These are phyloP conservation scores for Nothophoma quercina DNA, from an alignment of 2,329 filamentous ascomycete genomes.

Conservation along the genomic window DNA sequence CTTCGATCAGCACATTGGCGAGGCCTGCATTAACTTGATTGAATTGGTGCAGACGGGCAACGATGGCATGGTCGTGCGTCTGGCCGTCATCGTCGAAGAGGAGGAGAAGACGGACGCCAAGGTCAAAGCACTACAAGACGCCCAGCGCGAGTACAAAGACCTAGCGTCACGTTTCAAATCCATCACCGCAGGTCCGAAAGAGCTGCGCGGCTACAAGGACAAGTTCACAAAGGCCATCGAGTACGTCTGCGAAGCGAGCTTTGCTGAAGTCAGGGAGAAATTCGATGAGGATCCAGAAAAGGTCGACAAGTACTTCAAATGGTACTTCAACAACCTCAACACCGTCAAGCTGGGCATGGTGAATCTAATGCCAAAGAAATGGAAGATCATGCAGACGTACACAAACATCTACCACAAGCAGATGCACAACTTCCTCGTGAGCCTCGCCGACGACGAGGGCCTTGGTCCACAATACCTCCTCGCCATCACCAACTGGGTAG, in stretches of 20 bases:
- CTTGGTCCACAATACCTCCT: constrained; percentile 88
- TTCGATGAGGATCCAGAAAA: constrained; percentile 85
- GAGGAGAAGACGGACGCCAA: constrained; percentile 97
- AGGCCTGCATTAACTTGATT: constrained; percentile 89
- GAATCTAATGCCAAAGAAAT: constrained; percentile 90
- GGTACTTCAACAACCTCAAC: constrained; percentile 98
- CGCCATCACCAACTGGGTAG: constrained; percentile 91
- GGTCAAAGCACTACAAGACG: constrained; percentile 89
- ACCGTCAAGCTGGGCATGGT: constrained; percentile 94
- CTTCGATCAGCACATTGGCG: constrained; percentile 94
- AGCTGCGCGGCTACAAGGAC: constrained; percentile 93
- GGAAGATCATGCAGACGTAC: constrained; percentile 93
- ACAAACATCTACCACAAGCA: constrained; percentile 88
- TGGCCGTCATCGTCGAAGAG: constrained; percentile 91
- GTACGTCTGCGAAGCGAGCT: constrained; percentile 75
- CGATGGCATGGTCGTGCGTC: constrained; percentile 84
- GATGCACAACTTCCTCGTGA: constrained; percentile 93
- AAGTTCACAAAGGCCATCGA: constrained; percentile 87
- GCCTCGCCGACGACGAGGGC: constrained; percentile 81
- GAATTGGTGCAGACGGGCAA: constrained; percentile 86
- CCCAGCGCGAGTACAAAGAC: constrained; percentile 93
- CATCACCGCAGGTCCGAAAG: constrained; percentile 91
- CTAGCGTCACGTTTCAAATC: constrained; percentile 93
- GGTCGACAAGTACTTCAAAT: constrained; percentile 87
- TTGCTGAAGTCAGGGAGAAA: constrained; percentile 72